A percentile compares a stretch with the other conserved stretches of the same genome.
Evolutionary conservation across 1,284 basidiomycete species (phyloP).

Genomic region (Pyrrhoderma lamaoense): DNA sequence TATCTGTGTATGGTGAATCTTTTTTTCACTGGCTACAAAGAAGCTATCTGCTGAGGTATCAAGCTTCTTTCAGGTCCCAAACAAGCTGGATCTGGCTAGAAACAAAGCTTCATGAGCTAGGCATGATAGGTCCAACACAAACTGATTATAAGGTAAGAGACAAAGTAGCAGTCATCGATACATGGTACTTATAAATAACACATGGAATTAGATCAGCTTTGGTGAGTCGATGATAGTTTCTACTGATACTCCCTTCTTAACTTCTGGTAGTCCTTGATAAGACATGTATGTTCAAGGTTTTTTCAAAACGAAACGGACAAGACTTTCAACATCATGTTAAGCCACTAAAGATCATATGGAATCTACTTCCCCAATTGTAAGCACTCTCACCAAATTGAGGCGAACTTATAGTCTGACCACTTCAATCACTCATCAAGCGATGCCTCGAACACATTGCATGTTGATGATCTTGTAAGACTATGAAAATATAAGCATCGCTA

Average conservation of each 20-base stretch:
- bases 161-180: no score
- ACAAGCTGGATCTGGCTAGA: constrained; percentile 92
- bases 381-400: constrained; percentile 22
- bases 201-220: constrained; percentile 43
- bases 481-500: constrained; percentile 16
- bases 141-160: constrained; percentile 55
- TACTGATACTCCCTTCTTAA: constrained; percentile 3
- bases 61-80: constrained; percentile 50
- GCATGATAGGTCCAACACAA: constrained; percentile 66
- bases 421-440: constrained; percentile 37
- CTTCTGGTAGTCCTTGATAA: constrained; percentile 67
- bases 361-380: constrained; percentile 73
- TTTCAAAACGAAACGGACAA: constrained; percentile 65
- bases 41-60: background rate
- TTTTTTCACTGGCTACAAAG: background rate
- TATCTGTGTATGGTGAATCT: constrained; percentile 69
- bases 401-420: background rate
- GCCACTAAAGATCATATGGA: constrained; percentile 82
- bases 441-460: constrained; percentile 75
- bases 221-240: constrained; percentile 30
- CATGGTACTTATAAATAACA: background rate
- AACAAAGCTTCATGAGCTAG: constrained; percentile 82
- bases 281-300: constrained; percentile 85
- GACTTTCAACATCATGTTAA: constrained; percentile 79
- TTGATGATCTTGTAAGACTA: constrained; percentile 68